phyloP scores from a whole-genome alignment of 2,329 filamentous ascomycete genomes.

The Venturia asperata region DNA sequence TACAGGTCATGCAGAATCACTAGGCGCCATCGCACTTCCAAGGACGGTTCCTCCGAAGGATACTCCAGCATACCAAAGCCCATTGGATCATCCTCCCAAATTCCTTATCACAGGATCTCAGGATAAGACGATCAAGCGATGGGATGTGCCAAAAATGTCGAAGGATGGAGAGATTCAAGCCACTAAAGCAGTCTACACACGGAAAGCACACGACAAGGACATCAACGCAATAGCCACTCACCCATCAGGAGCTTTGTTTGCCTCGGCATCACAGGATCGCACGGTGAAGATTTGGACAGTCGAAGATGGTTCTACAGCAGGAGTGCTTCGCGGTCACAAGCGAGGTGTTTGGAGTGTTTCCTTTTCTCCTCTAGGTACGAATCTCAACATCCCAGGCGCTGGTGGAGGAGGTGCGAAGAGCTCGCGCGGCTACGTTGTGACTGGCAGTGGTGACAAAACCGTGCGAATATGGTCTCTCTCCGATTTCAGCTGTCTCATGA shows the following conservation, averaged over 20 bases:
- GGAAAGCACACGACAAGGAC: slow-evolving; percentile 97
- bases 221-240: slow-evolving; percentile 92
- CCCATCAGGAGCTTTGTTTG: slow-evolving; percentile 69
- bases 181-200: slow-evolving; percentile 68
- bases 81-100: slow-evolving; percentile 69
- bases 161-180: slow-evolving; percentile 40
- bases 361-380: slow-evolving; percentile 48
- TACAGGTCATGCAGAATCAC: slow-evolving; percentile 86
- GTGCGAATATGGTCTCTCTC: slow-evolving; percentile 90
- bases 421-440: slow-evolving; percentile 75
- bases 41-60: slow-evolving; percentile 59
- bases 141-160: slow-evolving; percentile 57
- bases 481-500: slow-evolving; percentile 87
- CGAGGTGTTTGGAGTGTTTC: slow-evolving; percentile 93
- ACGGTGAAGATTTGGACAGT: slow-evolving; percentile 96
- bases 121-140: slow-evolving; percentile 90
- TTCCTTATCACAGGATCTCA: slow-evolving; percentile 90
- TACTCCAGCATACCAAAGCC: slow-evolving; percentile 64
- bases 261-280: slow-evolving; percentile 92
- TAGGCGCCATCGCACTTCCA: slow-evolving; percentile 82
- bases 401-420: slow-evolving; percentile 58
- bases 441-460: slow-evolving; percentile 92
- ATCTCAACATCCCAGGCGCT: slow-evolving; percentile 53
- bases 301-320: slow-evolving; percentile 81
- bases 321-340: slow-evolving; percentile 85